These are phyloP conservation scores for Castanopsis chinensis DNA, from an alignment of 306 rosid genomes.

Conservation along the genomic window DNA sequence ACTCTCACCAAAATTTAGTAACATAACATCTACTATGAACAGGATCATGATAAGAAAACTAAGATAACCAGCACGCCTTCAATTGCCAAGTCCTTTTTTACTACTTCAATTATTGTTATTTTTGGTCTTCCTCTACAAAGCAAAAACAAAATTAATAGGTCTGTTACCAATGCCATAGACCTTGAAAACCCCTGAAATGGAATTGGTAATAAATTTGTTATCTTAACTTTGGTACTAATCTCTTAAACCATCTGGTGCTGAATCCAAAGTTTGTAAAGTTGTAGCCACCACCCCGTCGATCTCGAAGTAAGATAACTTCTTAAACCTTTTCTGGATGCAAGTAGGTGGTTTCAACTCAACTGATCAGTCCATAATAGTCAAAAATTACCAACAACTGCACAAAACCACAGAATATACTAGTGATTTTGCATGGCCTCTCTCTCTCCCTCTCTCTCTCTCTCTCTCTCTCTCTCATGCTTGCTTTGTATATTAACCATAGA, in stretches of 20 bases:
- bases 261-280: background rate
- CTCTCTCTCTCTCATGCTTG: too few species aligned
- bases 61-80: background rate
- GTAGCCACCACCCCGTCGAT: background rate
- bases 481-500: background rate
- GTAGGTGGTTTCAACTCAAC: background rate
- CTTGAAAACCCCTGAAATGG: background rate
- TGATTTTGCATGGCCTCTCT: too few species aligned
- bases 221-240: background rate
- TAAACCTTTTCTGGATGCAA: background rate
- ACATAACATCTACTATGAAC: background rate
- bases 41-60: background rate
- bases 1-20: background rate
- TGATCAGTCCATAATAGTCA: background rate
- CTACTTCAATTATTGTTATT: background rate
- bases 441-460: too few species aligned
- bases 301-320: background rate
- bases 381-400: background rate
- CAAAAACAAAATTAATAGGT: background rate
- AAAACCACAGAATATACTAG: background rate
- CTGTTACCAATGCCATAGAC: background rate
- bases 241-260: background rate
- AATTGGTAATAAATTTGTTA: background rate
- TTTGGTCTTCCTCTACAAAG: background rate
- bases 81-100: background rate